Base-by-base conservation (phyloP, 2,329 filamentous ascomycete species). In the Ceratocystis lukuohia region DNA sequence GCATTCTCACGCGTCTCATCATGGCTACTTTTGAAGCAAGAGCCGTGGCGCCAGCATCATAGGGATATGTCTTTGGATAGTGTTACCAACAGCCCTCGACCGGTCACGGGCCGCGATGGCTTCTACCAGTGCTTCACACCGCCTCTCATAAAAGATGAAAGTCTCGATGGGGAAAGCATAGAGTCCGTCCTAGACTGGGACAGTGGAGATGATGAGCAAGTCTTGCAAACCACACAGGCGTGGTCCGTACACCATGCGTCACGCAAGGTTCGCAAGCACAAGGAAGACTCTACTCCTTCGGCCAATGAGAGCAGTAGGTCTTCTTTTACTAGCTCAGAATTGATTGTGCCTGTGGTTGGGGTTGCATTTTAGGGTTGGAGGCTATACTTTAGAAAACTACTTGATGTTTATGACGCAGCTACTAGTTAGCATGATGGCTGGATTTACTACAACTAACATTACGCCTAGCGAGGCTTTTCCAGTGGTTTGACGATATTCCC, bases 1-100 rank as follows among this genome's bases (percentile, higher is more conserved):
- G 85, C 84, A 0, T 86, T 87, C 71, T 84, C 83, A 8, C 78
- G 80, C 17, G 81, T 86, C 7, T 85, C 84, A 2, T 79, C 74
- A 70, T 86, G 84, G 83, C 76, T 86, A 30, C 83, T 81, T 70
- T 77, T 74, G 74, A 20, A 76, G 77, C 63, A 72, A 78, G 63
- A 65, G 64, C 53, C 48, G 61, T 61, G 62, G 59, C 25, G 48
- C 37, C 56, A 37, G 77, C 66, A 71, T 80, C 37, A 79, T 82
- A 68, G 28, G 12, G 41, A 17, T 2, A 44, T 59, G 17, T 79
- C 79, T 2, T 63, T 63, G 1, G 61, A 63, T 15, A 63, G 61
- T n/a, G 74, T 84, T 30, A 85, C 82, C 61, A 86, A 84, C 69
- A 74, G 73, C 3, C 83, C 83, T 1, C 78, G 74, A 50, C 80